Base-by-base conservation (phyloP, 257 asterid species). In the Solanum clarkiae region DNA sequence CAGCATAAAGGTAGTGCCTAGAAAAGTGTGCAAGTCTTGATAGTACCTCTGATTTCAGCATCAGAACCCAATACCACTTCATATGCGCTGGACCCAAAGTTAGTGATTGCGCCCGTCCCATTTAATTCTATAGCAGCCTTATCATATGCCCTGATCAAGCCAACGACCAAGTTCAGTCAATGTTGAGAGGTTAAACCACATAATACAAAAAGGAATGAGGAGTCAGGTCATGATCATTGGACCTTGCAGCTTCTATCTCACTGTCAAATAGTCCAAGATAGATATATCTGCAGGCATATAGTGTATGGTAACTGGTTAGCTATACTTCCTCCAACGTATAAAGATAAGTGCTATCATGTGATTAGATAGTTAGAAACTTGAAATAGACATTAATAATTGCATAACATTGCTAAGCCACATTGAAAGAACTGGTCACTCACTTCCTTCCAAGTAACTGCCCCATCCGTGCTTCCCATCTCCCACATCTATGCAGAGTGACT, bases 161-260 rank as follows among this genome's bases (percentile, higher is more conserved):
- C 66, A 80, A 32, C 84, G 84, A 81, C 63, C 7, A 87, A 86
- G 74, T 45, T 56, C 54, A 54, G 84, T 59, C 51, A 56, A 36
- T 18, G 84, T 59, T 6, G 32, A 80, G 71, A 54, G 69, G n/a
- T 32, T 55, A 80, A 26, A 59, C 71, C 9, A 42, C 36, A 56
- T 56, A 54, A 17, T 42, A 54, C 32, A 10, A 55, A 40, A 68
- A 65, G 24, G 70, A 59, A 80, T 69, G 75, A 47, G 20, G 36
- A 62, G 55, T 51, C 65, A 66, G 60, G 88, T 82, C 83, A 36
- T 80, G 55, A 69, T 49, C 56, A 51, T 49, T 70, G 83, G 29
- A 95, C 99, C 99, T 95, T 84, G 98, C 99, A 88, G 99, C 98
- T 84, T 95, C 99, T 55, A 93, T 90, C 91, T 95, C 99, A 86